These are phyloP conservation scores for Trichophaea hybrida DNA, from an alignment of 2,329 filamentous ascomycete genomes.

Conservation along the genomic window DNA sequence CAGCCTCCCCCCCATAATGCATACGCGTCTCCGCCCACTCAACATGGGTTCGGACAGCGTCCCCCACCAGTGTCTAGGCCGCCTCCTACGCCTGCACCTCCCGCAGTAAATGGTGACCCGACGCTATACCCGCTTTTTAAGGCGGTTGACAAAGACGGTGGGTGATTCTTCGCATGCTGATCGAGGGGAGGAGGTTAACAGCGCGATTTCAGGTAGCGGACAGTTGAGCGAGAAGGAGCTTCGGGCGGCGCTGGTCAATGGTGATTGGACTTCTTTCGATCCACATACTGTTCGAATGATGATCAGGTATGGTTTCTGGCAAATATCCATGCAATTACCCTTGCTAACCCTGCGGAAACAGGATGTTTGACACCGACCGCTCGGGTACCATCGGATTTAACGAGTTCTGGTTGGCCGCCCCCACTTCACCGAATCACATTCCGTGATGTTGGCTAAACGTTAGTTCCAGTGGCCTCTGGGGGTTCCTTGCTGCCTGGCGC, in stretches of 20 bases:
- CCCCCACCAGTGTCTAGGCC: constrained; percentile 46
- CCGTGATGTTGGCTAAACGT: background rate
- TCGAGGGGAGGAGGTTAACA: background rate
- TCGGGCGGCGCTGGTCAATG: constrained; percentile 81
- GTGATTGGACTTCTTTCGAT: constrained; percentile 90
- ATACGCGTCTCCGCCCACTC: constrained; percentile 31
- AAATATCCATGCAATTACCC: background rate
- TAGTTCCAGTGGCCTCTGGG: constrained; percentile 58
- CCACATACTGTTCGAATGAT: constrained; percentile 92
- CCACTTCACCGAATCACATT: background rate
- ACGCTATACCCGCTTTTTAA: constrained; percentile 73
- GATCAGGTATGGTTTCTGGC: constrained; percentile 44
- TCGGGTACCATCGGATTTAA: constrained; percentile 82
- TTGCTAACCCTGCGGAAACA: constrained; percentile 15
- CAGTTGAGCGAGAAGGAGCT: constrained; percentile 77
- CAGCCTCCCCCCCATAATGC: constrained; percentile 16
- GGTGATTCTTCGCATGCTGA: constrained; percentile 23
- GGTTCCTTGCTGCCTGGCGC: constrained; percentile 87
- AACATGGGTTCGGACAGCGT: constrained; percentile 39
- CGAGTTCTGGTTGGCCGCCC: constrained; percentile 56
- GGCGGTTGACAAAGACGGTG: constrained; percentile 76
- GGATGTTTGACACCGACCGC: constrained; percentile 94
- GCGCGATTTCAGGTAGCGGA: constrained; percentile 45
- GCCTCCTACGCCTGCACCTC: constrained; percentile 52
- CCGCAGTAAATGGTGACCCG: constrained; percentile 45